Conservation (phyloP, 2,329 filamentous ascomycete genomes). For the Fonsecaea erecta region DNA sequence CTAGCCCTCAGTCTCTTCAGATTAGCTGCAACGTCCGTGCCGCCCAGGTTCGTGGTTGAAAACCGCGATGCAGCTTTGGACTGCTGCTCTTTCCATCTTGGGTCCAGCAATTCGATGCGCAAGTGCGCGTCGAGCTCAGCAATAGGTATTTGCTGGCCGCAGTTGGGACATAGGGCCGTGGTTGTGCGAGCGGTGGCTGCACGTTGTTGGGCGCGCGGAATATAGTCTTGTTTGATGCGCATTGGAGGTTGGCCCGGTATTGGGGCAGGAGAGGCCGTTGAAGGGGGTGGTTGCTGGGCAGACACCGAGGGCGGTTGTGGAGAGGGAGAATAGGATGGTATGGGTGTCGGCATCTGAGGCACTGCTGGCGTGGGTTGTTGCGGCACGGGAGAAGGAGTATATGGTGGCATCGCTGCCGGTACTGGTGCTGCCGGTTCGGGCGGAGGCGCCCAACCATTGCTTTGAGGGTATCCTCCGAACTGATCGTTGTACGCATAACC, state of each 20-base stretch:
- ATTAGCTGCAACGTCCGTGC: conserved; percentile 87
- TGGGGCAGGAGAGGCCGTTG: conserved; percentile 60
- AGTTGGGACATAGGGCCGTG: conserved; percentile 85
- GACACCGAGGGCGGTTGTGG: conserved; percentile 70
- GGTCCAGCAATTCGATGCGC: conserved; percentile 91
- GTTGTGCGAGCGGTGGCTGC: conserved; percentile 61
- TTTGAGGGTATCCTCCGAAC: conserved; percentile 46
- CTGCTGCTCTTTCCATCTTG: conserved; percentile 93
- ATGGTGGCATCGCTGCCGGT: conserved; percentile 37
- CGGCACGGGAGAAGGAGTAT: conserved; percentile 41
- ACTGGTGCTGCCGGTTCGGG: conserved; percentile 41
- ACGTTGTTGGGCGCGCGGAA: conserved; percentile 76
- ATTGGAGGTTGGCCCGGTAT: conserved; percentile 56
- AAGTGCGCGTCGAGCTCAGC: conserved; percentile 91
- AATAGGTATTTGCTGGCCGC: conserved; percentile 84
- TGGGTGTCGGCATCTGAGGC: conserved; percentile 16
- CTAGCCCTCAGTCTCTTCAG: conserved; percentile 91
- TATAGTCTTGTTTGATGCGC: conserved; percentile 92
- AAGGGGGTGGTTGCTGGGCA: conserved; percentile 78
- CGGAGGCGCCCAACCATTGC: conserved; percentile 41
- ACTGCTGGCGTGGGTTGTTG: conserved; percentile 40
- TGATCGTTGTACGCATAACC: conserved; percentile 55
- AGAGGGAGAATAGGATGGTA: conserved; percentile 55
- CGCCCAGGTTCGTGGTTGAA: conserved; percentile 82
- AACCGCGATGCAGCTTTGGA: conserved; percentile 84